Conservation (phyloP, 768 basidiomycete genomes). For the Kwoniella shandongensis region DNA sequence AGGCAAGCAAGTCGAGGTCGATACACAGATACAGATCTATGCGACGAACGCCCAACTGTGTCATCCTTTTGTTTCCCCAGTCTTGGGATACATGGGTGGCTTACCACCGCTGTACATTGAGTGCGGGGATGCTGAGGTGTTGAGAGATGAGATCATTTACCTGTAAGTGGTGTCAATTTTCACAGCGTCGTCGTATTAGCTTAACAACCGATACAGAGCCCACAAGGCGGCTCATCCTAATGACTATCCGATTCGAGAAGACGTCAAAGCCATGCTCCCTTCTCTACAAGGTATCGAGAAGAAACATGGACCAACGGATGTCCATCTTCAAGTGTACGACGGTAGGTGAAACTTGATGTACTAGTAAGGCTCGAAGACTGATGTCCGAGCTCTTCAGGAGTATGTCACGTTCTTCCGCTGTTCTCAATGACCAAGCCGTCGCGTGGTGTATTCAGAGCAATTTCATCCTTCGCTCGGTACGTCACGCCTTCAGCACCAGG, state of each 20-base stretch:
- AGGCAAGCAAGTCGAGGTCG: constrained; percentile 51
- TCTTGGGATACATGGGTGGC: constrained; percentile 78
- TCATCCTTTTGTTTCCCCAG: constrained; percentile 65
- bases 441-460: constrained; percentile 54
- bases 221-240: constrained; percentile 88
- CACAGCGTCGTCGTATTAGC: too few species aligned
- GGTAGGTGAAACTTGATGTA: too few species aligned
- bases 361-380: neutral
- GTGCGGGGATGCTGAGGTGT: constrained; percentile 83
- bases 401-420: constrained; percentile 72
- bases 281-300: constrained; percentile 51
- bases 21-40: constrained; percentile 80
- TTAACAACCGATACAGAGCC: constrained; percentile 56
- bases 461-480: constrained; percentile 54
- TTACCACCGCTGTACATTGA: constrained; percentile 82
- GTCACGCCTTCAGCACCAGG: constrained; percentile 48
- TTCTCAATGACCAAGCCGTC: constrained; percentile 59
- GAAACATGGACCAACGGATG: constrained; percentile 62
- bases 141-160: constrained; percentile 89
- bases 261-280: constrained; percentile 57
- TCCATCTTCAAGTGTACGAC: constrained; percentile 92
- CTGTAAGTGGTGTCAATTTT: constrained; percentile 59
- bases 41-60: constrained; percentile 68
- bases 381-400: constrained; percentile 57
- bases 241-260: constrained; percentile 64